phyloP scores from a whole-genome alignment of 306 rosid species.

The Lotus japonicus region DNA sequence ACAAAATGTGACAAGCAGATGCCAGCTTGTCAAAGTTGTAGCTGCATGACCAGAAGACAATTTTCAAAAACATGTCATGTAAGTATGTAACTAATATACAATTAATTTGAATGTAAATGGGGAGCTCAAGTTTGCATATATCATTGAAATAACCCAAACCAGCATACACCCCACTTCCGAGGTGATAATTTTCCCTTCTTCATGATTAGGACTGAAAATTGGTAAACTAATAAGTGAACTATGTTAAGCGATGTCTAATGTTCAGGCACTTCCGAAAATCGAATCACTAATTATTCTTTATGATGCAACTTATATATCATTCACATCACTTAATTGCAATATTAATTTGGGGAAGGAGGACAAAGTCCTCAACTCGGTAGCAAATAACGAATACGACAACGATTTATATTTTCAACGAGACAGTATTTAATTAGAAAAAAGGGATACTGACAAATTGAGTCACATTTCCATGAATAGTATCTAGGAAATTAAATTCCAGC shows the following conservation, averaged over 20 bases:
- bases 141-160: constrained; percentile 1
- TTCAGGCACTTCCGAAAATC: not conserved
- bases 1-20: constrained; percentile 95
- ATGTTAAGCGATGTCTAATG: not conserved
- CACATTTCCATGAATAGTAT: not conserved
- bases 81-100: not conserved
- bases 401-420: not conserved
- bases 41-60: constrained; percentile 46
- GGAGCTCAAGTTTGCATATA: not conserved
- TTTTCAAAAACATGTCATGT: constrained; percentile 10
- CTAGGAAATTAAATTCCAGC: constrained; percentile 18
- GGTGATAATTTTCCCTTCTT: not conserved
- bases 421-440: not conserved
- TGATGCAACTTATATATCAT: not conserved
- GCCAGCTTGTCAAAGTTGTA: constrained; percentile 99
- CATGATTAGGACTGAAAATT: not conserved
- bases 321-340: not conserved
- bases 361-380: not conserved
- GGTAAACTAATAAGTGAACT: not conserved
- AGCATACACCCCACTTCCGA: not conserved
- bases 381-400: not conserved
- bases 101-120: not conserved
- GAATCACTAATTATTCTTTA: not conserved
- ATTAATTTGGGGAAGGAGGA: not conserved
- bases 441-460: not conserved